A percentile compares a stretch with the other conserved stretches of the same genome.
phyloP scores from a whole-genome alignment of 1,139 yeast species.

The Pichia kudriavzevii region DNA sequence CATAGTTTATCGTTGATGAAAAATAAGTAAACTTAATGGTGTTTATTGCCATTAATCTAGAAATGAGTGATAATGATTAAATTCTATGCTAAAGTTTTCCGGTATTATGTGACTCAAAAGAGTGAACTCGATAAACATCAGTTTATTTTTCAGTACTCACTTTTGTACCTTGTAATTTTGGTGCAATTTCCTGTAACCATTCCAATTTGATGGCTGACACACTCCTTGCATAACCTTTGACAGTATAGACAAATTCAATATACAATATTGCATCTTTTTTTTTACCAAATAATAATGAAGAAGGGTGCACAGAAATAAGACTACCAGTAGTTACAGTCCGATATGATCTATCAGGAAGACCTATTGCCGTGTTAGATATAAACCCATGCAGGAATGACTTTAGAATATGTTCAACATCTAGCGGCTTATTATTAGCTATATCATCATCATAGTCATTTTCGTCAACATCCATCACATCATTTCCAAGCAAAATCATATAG shows the following conservation, averaged over 20 bases:
- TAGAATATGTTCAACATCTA: conserved; percentile 54
- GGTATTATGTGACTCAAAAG: not conserved
- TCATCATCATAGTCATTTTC: conserved; percentile 17
- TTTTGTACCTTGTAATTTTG: conserved; percentile 47
- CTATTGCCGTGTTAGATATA: conserved; percentile 80
- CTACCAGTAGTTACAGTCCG: conserved; percentile 78
- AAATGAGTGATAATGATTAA: too few relatives aligned
- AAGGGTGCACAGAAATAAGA: conserved; percentile 82
- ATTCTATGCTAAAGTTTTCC: too few relatives aligned
- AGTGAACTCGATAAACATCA: conserved; percentile 4
- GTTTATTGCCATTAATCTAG: too few relatives aligned
- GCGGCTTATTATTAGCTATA: conserved; percentile 21
- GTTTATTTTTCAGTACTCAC: conserved; percentile 14
- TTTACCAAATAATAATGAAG: conserved; percentile 79
- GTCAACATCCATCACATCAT: conserved; percentile 21
- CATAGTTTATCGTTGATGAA: too few relatives aligned
- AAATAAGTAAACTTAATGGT: too few relatives aligned
- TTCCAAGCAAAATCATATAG: conserved; percentile 48
- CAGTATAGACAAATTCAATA: conserved; percentile 87
- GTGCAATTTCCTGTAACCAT: conserved; percentile 85
- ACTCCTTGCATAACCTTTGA: conserved; percentile 86
- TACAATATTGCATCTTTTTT: conserved; percentile 85
- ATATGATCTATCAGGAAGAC: conserved; percentile 91
- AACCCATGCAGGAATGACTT: conserved; percentile 79
- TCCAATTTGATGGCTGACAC: conserved; percentile 77